Evolutionary conservation across 2,329 filamentous ascomycete species (phyloP), one percentile per base, ranked within the genome.

Genomic region (Paracamarosporium sp.): DNA sequence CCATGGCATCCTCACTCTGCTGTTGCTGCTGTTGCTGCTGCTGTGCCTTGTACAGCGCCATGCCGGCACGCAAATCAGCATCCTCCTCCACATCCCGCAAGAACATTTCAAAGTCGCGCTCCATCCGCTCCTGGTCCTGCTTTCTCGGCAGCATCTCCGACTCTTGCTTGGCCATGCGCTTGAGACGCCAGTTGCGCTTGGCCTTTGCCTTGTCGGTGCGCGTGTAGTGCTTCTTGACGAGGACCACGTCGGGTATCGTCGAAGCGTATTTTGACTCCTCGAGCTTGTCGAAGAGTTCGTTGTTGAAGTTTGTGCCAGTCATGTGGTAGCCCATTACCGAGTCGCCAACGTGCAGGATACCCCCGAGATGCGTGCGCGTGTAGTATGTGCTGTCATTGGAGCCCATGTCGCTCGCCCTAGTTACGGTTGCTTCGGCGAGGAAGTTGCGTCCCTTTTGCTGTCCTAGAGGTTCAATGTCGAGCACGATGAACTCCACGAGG

Each of bases 211-310:
- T 85, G 86, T 94, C 96, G 79, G 90, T 90, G 68, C 91, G 88
- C 56, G 90, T 88, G 80, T 96, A 99, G 84, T 92, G 89, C 79
- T 99, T 99, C 92, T 96, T 98, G 76, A 99, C 92, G 3, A 99
- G 85, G 6, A 99, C 81, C 0, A 98, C 95, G 70, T 99, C 95
- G 0, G 95, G 95, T 55, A 99, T 91, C 3, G 85, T 88, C 3
- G 88, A 89, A 2, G 86, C 82, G 78, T 96, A 94, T 50, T 89
- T 87, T 75, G 87, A 87, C 52, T 89, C 92, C 77, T 97, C 93
- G 31, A 97, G 85, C 5, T 89, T 90, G 67, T 97, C 93, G 66
- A 90, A 93, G 66, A 96, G 86, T 9, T 85, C 82, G 73, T 93
- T 95, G 84, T 99, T 98, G 83, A 94, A 97, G 77, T 96, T 96